phyloP scores from a whole-genome alignment of 352 stramenopile species.

The Phytophthora niederhauseri region DNA sequence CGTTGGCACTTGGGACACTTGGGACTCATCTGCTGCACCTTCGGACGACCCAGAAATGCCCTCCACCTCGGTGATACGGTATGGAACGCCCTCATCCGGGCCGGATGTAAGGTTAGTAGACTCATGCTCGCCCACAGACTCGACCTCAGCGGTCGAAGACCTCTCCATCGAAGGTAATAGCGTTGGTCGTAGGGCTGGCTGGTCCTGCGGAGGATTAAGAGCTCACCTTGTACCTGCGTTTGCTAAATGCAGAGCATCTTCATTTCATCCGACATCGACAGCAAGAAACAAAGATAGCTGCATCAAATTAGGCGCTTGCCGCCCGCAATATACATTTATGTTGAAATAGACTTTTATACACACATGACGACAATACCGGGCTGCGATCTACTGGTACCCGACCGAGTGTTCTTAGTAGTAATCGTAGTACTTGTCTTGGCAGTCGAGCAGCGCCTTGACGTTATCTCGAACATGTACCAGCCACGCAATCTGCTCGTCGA shows the following conservation, averaged over 20 bases:
- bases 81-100: neutral
- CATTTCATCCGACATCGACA: neutral
- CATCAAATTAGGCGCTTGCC: slow-evolving; percentile 1
- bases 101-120: too few relatives aligned
- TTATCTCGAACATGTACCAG: slow-evolving; percentile 79
- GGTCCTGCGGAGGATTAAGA: neutral
- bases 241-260: slow-evolving; percentile 10
- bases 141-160: slow-evolving; percentile 1
- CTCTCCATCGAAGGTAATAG: slow-evolving; percentile 13
- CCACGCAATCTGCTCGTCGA: slow-evolving; percentile 69
- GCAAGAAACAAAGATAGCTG: slow-evolving; percentile 22
- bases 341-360: slow-evolving; percentile 19
- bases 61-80: slow-evolving; percentile 1
- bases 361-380: slow-evolving; percentile 11
- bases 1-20: neutral
- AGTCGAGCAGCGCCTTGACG: slow-evolving; percentile 73
- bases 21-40: neutral
- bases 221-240: neutral
- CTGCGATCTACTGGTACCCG: neutral
- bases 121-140: slow-evolving; percentile 2
- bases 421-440: slow-evolving; percentile 49
- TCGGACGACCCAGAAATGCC: slow-evolving; percentile 6
- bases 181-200: neutral
- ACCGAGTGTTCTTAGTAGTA: slow-evolving; percentile 28
- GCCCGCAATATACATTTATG: slow-evolving; percentile 28